Base-by-base conservation (phyloP, 2,329 filamentous ascomycete species). In the Aureobasidium leucospermi region DNA sequence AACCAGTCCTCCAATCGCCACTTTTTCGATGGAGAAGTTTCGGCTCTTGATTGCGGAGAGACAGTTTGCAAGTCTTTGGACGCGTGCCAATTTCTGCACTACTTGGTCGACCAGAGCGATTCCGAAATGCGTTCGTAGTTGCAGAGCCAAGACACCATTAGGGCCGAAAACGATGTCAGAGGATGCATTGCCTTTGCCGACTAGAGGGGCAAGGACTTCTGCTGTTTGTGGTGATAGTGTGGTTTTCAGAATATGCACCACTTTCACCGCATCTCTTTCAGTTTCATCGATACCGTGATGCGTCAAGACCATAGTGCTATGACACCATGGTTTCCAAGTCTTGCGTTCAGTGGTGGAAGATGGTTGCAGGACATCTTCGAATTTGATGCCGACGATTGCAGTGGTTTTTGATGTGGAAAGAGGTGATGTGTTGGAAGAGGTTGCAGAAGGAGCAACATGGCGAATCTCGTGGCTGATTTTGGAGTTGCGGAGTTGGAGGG, bases 31-130 rank as follows among this genome's bases (percentile, higher is more conserved):
- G 45, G 76, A 75, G 38, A 88, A 80, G 55, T 80, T 77, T 64
- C 82, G 77, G 63, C 78, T 75, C 58, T 83, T 77, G 63, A 92
- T 81, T 1, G 86, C 84, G 46, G 85, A 81, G 29, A 90, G 77
- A 66, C 89, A 89, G 45, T 81, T 81, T 41, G 90, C 85, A 31
- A 94, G 78, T 19, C 86, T 82, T 66, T 88, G 84, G 60, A 94
- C 82, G 11, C 85, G 82, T 64, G 83, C 80, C 47, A 91, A 76
- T 31, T 85, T 80, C 53, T 79, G 76, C 62, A 78, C 76, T 19
- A 91, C 76, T n/a, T 78, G 74, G 4, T 80, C 77, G 4, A 90
- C 71, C 13, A 87, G 78, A 0, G 84, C 77, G 46, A 77, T 74
- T 19, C 85, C 85, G 47, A 87, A 80, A 1, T 76, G 74, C 0